phyloP scores from a whole-genome alignment of 2,329 filamentous ascomycete genomes.

The Metarhizium anisopliae region DNA sequence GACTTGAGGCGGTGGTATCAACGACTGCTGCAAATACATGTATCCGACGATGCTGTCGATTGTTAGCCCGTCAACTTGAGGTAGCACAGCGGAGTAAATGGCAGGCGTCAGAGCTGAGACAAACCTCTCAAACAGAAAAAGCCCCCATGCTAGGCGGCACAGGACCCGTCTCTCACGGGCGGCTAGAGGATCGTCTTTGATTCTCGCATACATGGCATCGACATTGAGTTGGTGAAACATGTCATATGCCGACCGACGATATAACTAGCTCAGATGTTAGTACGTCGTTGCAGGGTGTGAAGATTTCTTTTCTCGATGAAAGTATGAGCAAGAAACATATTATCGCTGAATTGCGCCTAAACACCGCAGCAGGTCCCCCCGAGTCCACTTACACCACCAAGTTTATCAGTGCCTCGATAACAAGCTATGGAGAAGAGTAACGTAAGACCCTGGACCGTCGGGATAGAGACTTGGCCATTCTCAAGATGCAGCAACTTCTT shows the following conservation, averaged over 20 bases:
- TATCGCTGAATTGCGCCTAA: not conserved
- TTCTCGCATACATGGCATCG: conserved; percentile 3
- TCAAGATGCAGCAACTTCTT: conserved; percentile 15
- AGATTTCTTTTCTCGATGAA: not conserved
- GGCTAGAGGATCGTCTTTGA: conserved; percentile 2
- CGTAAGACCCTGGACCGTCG: conserved; percentile 13
- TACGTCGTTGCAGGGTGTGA: not conserved
- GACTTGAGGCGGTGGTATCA: conserved; percentile 6
- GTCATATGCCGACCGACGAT: conserved; percentile 13
- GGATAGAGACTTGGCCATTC: conserved; percentile 10
- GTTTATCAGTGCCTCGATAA: conserved; percentile 7
- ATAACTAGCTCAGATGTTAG: conserved; percentile 8
- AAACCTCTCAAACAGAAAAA: conserved; percentile 14
- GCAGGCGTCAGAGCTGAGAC: not conserved
- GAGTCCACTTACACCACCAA: conserved; percentile 8
- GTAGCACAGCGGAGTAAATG: not conserved
- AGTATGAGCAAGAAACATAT: not conserved
- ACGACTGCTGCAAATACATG: conserved; percentile 8
- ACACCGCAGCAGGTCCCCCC: not conserved
- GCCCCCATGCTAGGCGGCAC: conserved; percentile 10
- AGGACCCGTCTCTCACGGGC: conserved; percentile 2
- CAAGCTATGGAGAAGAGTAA: conserved; percentile 11
- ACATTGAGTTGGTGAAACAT: conserved; percentile 10
- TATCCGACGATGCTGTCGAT: conserved; percentile 7
- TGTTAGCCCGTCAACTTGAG: not conserved